Percentiles rank a stretch among this genome's conserved stretches.
Evolutionary conservation across 495 filamentous ascomycete genomes (phyloP).

Genomic region (Neurospora sp.): DNA sequence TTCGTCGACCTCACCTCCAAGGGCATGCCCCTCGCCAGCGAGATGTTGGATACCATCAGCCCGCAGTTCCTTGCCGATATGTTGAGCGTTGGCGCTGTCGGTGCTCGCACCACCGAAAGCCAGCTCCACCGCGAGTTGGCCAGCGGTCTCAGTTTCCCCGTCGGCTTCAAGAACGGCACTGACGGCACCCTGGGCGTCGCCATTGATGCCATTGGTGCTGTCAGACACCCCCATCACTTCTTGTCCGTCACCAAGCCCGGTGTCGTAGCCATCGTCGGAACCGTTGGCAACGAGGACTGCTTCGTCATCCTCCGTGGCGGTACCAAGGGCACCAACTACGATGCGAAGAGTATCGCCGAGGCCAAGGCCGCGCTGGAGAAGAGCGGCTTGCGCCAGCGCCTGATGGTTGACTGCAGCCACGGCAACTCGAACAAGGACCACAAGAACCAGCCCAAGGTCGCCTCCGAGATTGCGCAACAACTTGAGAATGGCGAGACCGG

Average conservation of each 20-base stretch:
- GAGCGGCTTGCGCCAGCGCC: constrained; percentile 41
- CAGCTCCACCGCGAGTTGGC: constrained; percentile 94
- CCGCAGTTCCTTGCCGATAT: constrained; percentile 97
- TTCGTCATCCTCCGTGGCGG: constrained; percentile 96
- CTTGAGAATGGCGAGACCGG: constrained; percentile 71
- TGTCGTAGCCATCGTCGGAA: constrained; percentile 91
- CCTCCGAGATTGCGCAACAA: constrained; percentile 69
- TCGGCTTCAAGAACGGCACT: constrained; percentile 99
- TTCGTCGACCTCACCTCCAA: constrained; percentile 90
- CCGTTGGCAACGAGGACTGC: constrained; percentile 93
- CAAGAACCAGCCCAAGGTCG: constrained; percentile 95
- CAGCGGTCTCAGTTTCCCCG: constrained; percentile 88
- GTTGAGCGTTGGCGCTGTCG: constrained; percentile 84
- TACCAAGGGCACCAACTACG: constrained; percentile 89
- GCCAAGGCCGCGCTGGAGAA: constrained; percentile 24
- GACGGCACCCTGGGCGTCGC: constrained; percentile 85
- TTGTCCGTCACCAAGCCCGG: constrained; percentile 96
- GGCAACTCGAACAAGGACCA: constrained; percentile 95
- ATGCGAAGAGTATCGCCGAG: constrained; percentile 61
- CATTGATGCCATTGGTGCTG: constrained; percentile 93
- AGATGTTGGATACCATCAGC: constrained; percentile 98
- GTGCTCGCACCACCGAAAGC: constrained; percentile 89
- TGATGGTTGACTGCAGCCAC: constrained; percentile 99
- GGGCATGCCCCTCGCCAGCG: constrained; percentile 96
- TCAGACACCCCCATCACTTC: constrained; percentile 92